Percentiles rank a stretch among this genome's conserved stretches.
These are phyloP conservation scores for Flaveria floridana DNA, from an alignment of 140 eudicot species.

Conservation along the genomic window DNA sequence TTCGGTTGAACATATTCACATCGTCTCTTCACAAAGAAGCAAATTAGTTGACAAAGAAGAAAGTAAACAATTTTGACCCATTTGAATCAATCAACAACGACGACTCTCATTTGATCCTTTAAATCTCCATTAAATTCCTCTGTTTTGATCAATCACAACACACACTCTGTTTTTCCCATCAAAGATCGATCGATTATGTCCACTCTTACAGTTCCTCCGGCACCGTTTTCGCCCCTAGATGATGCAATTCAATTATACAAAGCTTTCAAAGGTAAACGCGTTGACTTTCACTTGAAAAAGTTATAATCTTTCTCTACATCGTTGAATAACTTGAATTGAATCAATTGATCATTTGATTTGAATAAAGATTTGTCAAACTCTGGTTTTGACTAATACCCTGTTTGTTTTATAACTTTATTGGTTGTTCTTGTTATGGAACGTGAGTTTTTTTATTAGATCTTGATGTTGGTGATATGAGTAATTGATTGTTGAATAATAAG, in stretches of 20 bases:
- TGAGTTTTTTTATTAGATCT: not conserved
- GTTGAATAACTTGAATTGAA: not conserved
- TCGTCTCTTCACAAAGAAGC: not conserved
- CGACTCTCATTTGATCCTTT: not conserved
- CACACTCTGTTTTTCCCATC: constrained; percentile 1
- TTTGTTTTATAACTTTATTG: not conserved
- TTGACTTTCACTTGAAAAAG: not conserved
- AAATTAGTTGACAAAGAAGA: not conserved
- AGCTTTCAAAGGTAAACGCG: constrained; percentile 33
- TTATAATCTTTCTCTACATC: not conserved
- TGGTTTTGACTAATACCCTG: constrained; percentile 11
- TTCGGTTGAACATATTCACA: not conserved
- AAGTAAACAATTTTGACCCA: not conserved
- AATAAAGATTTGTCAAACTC: constrained; percentile 9
- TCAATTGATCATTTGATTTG: not conserved
- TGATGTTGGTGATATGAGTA: not conserved
- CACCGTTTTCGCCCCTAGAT: constrained; percentile 24
- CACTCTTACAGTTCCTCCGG: constrained; percentile 33
- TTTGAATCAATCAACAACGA: not conserved
- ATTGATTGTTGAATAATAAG: not conserved
- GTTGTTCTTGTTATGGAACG: not conserved
- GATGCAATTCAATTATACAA: constrained; percentile 28
- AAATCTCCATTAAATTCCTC: constrained; percentile 1
- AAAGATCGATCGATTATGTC: constrained; percentile 16
- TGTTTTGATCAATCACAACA: not conserved